Percentiles rank a stretch among this genome's conserved stretches.
phyloP scores from a whole-genome alignment of 2,329 filamentous ascomycete genomes.

The Orbilia blumenaviensis region DNA sequence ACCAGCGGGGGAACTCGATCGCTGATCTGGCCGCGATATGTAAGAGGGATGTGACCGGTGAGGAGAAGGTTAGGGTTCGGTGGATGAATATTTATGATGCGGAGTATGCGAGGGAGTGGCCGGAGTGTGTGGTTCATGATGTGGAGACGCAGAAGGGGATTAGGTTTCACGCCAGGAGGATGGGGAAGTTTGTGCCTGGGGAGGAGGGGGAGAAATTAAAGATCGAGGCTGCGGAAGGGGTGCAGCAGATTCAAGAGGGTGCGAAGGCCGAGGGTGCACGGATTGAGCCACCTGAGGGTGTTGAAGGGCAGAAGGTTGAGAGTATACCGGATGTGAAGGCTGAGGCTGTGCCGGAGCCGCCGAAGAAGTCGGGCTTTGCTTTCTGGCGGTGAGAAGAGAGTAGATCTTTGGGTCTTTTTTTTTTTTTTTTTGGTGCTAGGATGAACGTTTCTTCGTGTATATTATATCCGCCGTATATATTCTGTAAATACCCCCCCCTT shows the following conservation, averaged over 20 bases:
- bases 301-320: slow-evolving; percentile 6
- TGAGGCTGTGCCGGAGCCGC: slow-evolving; percentile 1
- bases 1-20: slow-evolving; percentile 71
- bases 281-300: background rate
- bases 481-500: too few species aligned
- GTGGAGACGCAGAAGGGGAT: slow-evolving; percentile 26
- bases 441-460: too few species aligned
- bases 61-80: slow-evolving; percentile 56
- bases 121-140: slow-evolving; percentile 59
- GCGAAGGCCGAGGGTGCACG: slow-evolving; percentile 10
- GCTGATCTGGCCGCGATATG: slow-evolving; percentile 71
- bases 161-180: slow-evolving; percentile 33
- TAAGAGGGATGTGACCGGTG: slow-evolving; percentile 14
- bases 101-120: slow-evolving; percentile 61
- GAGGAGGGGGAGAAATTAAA: background rate
- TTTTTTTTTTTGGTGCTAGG: too few species aligned
- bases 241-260: background rate
- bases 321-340: background rate
- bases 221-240: too few species aligned
- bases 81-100: slow-evolving; percentile 61
- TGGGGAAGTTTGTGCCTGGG: slow-evolving; percentile 30
- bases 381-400: slow-evolving; percentile 19
- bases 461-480: slow-evolving; percentile 16
- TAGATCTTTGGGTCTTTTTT: background rate
- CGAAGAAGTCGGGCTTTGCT: slow-evolving; percentile 10